Evolutionary conservation across 331 rosid genomes (phyloP).

Genomic region (Quercus phellos): DNA sequence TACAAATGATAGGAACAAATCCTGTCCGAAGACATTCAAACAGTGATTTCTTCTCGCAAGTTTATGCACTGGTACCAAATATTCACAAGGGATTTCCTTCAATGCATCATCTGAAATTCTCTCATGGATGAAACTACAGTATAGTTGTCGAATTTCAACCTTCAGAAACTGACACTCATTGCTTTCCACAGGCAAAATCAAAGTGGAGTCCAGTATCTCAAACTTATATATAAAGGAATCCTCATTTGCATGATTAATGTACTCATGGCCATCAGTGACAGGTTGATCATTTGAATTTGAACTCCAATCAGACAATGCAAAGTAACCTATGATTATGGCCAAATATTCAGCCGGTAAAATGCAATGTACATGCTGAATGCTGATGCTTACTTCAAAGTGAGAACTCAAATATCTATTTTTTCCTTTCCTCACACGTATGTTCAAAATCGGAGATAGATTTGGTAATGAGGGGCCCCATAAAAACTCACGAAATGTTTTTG

Average conservation of each 20-base stretch:
- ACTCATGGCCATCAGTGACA: conserved; percentile 21
- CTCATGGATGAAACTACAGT: conserved; percentile 44
- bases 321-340: conserved; percentile 82
- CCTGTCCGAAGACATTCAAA: conserved; percentile 67
- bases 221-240: conserved; percentile 48
- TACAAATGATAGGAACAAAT: conserved; percentile 52
- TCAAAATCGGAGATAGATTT: conserved; percentile 70
- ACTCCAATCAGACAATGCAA: conserved; percentile 75
- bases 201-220: conserved; percentile 75
- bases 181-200: conserved; percentile 66
- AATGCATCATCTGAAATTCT: conserved; percentile 39
- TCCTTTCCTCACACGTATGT: conserved; percentile 57
- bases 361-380: conserved; percentile 84
- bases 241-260: conserved; percentile 36
- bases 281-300: conserved; percentile 36
- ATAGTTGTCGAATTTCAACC: conserved; percentile 57
- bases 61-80: conserved; percentile 47
- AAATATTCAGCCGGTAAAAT: conserved; percentile 82
- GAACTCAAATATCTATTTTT: conserved; percentile 31
- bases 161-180: conserved; percentile 60
- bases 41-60: conserved; percentile 51
- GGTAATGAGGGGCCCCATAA: conserved; percentile 81
- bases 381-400: conserved; percentile 51
- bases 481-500: conserved; percentile 45
- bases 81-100: conserved; percentile 54